Percentiles rank a stretch among this genome's conserved stretches.
phyloP scores from a whole-genome alignment of 169 alveolate species.

The Cryptosporidium parvum region DNA sequence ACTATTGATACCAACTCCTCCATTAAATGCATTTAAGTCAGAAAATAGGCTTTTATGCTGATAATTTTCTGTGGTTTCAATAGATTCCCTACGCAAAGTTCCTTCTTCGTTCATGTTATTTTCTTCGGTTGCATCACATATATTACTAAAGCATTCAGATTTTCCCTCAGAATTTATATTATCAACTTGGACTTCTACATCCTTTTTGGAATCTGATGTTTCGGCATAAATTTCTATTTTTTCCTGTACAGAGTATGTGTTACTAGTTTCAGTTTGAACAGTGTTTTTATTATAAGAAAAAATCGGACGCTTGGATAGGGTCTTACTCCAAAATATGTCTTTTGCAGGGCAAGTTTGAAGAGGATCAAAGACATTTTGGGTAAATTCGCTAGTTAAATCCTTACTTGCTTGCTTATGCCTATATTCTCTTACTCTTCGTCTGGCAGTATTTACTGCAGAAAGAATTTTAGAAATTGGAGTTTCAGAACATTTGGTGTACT shows the following conservation, averaged over 20 bases:
- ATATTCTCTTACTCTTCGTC: slow-evolving; percentile 74
- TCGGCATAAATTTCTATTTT: background rate
- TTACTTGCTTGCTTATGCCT: slow-evolving; percentile 27
- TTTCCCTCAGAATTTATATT: background rate
- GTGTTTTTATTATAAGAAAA: background rate
- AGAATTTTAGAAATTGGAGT: slow-evolving; percentile 49
- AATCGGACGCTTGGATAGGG: slow-evolving; percentile 11
- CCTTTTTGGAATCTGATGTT: slow-evolving; percentile 7
- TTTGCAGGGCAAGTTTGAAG: background rate
- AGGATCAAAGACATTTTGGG: background rate
- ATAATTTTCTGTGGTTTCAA: background rate
- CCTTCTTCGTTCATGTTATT: background rate
- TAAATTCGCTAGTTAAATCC: background rate
- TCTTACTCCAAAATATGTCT: slow-evolving; percentile 28
- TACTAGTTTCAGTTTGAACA: background rate
- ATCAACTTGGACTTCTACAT: slow-evolving; percentile 49
- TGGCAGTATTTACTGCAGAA: slow-evolving; percentile 65
- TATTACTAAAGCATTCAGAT: background rate
- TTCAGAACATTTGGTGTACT: background rate
- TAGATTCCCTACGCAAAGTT: background rate
- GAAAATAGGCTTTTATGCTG: background rate
- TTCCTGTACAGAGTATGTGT: background rate
- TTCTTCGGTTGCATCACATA: background rate
- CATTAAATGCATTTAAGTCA: background rate
- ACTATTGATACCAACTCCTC: background rate